Base-by-base conservation (phyloP, 768 basidiomycete species). In the Pulveroboletus frians region DNA sequence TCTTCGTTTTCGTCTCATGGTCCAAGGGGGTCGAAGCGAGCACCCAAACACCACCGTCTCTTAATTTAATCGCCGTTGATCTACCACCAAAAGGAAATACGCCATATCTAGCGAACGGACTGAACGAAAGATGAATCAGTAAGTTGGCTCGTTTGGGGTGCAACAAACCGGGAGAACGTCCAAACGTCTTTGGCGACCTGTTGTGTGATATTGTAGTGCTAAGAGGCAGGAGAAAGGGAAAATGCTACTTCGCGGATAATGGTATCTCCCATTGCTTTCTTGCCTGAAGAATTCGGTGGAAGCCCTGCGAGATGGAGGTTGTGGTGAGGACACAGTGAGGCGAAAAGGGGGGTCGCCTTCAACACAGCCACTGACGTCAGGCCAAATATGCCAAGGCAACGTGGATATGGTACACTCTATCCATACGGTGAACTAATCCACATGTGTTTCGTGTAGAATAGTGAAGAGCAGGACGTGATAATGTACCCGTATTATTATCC, bases 21-120 rank as follows among this genome's bases (percentile, higher is more conserved):
- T 79, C 77, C 46, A 89, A 69, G 1, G 87, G 85, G 8, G 85
- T 85, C 1, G 88, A 91, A 0, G 88, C 90, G n/a, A 91, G 71
- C 11, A 92, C 73, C 81, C 88, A 93, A 23, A 93, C 81, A 11
- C 78, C 82, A 32, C 84, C 82, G 43, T 77, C 75, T 34, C 68
- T 67, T 20, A 93, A 73, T 66, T 76, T 80, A 57, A 94, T 73
- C 0, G 90, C 92, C 0, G 91, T 94, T 7, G 88, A 84, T 39
- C 92, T 73, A 17, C 91, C 90, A 1, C 92, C 92, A 26, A 92
- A 70, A 4, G 89, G 88, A 14, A 90, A 57, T 23, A 89, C 8
- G 9, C 81, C 79, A 50, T 76, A 80, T 37, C 88, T 77, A 11
- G 77, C 61, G 60, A 89, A 90, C 1, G 85, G 84, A 39, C 85